Percentiles rank a stretch among this genome's conserved stretches.
Conservation (phyloP, 1,284 basidiomycete genomes). For the Somion occarium region DNA sequence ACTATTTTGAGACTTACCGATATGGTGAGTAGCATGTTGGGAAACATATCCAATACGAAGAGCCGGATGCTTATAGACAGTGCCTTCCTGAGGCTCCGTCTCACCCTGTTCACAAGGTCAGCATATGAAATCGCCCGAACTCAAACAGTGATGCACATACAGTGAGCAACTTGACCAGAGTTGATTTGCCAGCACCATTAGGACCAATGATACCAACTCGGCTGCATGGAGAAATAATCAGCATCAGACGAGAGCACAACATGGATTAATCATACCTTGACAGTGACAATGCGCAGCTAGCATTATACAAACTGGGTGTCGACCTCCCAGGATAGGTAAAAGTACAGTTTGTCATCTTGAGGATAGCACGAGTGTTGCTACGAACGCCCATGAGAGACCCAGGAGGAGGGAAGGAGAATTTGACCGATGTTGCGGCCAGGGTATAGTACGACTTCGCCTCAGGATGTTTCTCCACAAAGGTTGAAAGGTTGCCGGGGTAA, state of each 20-base stretch:
- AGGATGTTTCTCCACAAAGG: constrained; percentile 89
- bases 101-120: constrained; percentile 64
- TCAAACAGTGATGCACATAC: constrained; percentile 32
- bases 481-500: constrained; percentile 91
- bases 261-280: constrained; percentile 55
- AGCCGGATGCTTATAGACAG: constrained; percentile 94
- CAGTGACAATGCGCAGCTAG: constrained; percentile 89
- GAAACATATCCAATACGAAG: constrained; percentile 97
- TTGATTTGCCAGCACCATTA: constrained; percentile 93
- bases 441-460: constrained; percentile 98
- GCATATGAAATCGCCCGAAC: neutral
- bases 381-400: constrained; percentile 97
- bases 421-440: constrained; percentile 90
- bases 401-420: constrained; percentile 95
- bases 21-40: constrained; percentile 96
- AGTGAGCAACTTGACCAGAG: constrained; percentile 95
- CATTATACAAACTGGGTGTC: constrained; percentile 82
- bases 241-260: neutral
- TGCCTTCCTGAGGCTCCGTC: constrained; percentile 88
- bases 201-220: constrained; percentile 90
- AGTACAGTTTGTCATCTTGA: constrained; percentile 90
- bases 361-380: constrained; percentile 93
- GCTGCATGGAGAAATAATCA: constrained; percentile 30
- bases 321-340: constrained; percentile 92
- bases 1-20: constrained; percentile 49